phyloP scores from a whole-genome alignment of 73 alveolate genomes.

The Uronychia binucleata region DNA sequence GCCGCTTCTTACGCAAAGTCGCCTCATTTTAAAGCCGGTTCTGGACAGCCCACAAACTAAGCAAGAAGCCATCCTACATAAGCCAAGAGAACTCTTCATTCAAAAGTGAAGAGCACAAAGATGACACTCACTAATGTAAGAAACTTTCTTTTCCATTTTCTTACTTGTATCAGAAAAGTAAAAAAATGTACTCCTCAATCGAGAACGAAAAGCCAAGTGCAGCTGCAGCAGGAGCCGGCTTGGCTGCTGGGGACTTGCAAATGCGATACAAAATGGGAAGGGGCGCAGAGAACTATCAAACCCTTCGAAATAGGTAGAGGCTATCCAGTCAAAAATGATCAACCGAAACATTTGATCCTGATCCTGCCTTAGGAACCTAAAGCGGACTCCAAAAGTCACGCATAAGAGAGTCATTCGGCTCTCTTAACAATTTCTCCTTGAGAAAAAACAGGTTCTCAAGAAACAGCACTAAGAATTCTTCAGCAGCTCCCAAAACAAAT shows the following conservation, averaged over 20 bases:
- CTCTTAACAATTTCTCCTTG: not conserved
- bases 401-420: not conserved
- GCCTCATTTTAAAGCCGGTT: too few relatives aligned
- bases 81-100: not conserved
- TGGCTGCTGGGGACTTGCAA: not conserved
- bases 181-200: not conserved
- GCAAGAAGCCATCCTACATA: too few relatives aligned
- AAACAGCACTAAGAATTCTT: not conserved
- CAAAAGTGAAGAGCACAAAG: not conserved
- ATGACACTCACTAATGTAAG: not conserved
- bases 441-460: not conserved
- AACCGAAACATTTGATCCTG: not conserved
- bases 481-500: not conserved
- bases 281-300: not conserved
- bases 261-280: not conserved
- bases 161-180: not conserved
- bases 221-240: not conserved
- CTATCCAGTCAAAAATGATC: not conserved
- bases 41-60: too few relatives aligned
- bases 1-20: too few relatives aligned
- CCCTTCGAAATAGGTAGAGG: not conserved
- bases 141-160: too few relatives aligned
- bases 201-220: not conserved
- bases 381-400: not conserved
- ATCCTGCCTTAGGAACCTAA: not conserved